phyloP scores from a whole-genome alignment of 2,329 filamentous ascomycete species.

The Chrysoporthe puriensis region DNA sequence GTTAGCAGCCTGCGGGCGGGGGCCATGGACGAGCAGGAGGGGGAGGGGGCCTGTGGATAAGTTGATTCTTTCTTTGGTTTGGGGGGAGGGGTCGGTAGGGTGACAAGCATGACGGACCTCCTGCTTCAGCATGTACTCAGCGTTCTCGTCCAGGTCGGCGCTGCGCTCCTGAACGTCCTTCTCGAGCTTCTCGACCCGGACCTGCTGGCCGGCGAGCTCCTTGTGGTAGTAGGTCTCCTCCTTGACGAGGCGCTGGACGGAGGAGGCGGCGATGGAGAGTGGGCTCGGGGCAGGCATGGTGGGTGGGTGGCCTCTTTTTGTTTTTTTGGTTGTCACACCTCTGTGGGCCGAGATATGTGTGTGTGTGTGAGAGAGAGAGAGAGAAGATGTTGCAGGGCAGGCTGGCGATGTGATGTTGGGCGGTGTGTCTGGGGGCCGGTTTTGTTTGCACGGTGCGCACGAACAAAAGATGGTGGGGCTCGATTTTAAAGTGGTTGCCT shows the following conservation, averaged over 20 bases:
- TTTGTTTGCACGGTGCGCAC: neutral
- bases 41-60: neutral
- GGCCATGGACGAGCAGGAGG: neutral
- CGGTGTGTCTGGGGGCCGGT: too few relatives aligned
- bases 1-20: neutral
- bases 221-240: slow-evolving; percentile 90
- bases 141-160: slow-evolving; percentile 70
- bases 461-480: neutral
- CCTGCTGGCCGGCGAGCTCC: slow-evolving; percentile 77
- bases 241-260: slow-evolving; percentile 83
- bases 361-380: neutral
- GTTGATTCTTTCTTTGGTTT: too few relatives aligned
- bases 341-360: too few relatives aligned
- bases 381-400: neutral
- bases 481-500: slow-evolving; percentile 1
- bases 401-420: too few relatives aligned
- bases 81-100: neutral
- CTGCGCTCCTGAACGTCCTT: slow-evolving; percentile 56
- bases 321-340: too few relatives aligned
- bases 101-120: slow-evolving; percentile 62
- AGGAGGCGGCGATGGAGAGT: slow-evolving; percentile 77
- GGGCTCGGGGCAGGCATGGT: slow-evolving; percentile 77
- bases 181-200: slow-evolving; percentile 70
- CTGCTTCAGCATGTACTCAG: slow-evolving; percentile 79
- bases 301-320: neutral